Base-by-base conservation (phyloP, 2,329 filamentous ascomycete species). In the Diaporthe vexans region DNA sequence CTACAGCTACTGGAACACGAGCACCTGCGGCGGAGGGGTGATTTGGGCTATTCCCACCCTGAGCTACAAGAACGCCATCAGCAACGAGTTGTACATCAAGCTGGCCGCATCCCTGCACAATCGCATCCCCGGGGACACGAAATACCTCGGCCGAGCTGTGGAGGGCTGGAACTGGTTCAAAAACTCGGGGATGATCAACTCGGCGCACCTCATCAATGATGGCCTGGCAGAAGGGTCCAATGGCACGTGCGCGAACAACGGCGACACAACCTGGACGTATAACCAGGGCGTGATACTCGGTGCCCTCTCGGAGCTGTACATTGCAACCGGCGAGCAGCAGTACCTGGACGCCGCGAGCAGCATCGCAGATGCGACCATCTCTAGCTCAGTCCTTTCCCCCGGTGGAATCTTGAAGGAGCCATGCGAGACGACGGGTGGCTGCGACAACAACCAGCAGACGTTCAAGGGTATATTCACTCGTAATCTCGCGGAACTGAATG, bases 401-500 rank as follows among this genome's bases (percentile, higher is more conserved):
- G 73, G 86, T 70, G 85, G 86, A 15, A 84, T 91, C 35, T 81
- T 92, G 4, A 84, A 84, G 37, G 88, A 89, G 35, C 76, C 80
- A 4, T 89, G 88, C 76, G 87, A 88, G 73, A 81, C 83, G 0
- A 76, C 78, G n/a, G 89, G 86, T 71, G 85, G 84, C 15, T 80
- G 79, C 24, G 88, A 91, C 74, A 88, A 86, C 1, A 86, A 89
- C 46, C 91, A 93, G 78, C 75, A 80, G 70, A 67, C 76, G 29
- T 95, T 94, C 87, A 94, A 95, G 82, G 93, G 93, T 4, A 85
- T 94, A 48, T 94, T 94, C 76, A 86, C 90, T 21, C 87, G 92
- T 26, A 93, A 93, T 79, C 83, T 95, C 26, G 85, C 87, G 46
- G 87, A 89, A 72, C 81, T 95, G 46, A 85, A 92, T 29, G 79